A percentile compares a stretch with the other conserved stretches of the same genome.
Conservation (phyloP, 2,329 filamentous ascomycete species). For the Hymenoscyphus infarciens region DNA sequence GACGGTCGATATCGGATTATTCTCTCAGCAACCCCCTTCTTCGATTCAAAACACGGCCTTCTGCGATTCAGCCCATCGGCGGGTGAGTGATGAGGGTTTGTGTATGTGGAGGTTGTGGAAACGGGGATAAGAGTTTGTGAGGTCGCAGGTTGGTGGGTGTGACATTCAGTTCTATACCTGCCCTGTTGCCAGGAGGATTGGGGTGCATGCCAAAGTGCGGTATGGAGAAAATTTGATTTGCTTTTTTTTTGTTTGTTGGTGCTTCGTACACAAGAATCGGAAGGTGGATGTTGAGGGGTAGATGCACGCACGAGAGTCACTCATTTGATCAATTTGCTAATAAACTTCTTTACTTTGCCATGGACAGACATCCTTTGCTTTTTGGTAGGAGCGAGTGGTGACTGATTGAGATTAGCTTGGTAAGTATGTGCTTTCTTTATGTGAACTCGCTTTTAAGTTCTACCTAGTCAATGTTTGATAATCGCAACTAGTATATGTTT, state of each 20-base stretch:
- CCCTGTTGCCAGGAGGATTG: neutral
- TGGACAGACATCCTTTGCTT: too few species aligned
- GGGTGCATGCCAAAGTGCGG: neutral
- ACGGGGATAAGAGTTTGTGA: neutral
- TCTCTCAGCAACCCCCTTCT: neutral
- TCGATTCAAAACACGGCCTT: neutral
- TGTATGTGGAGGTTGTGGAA: neutral
- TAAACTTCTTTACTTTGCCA: constrained; percentile 1
- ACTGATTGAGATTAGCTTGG: too few species aligned
- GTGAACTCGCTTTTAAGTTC: too few species aligned
- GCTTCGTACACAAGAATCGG: neutral
- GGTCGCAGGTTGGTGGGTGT: neutral
- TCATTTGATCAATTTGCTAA: constrained; percentile 1
- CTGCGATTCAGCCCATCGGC: neutral
- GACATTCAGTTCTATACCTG: neutral
- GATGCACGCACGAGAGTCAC: constrained; percentile 1
- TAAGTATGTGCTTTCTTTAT: too few species aligned
- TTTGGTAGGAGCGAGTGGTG: too few species aligned
- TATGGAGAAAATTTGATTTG: neutral
- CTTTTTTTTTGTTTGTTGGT: constrained; percentile 1
- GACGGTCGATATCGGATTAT: neutral
- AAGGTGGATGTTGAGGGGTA: neutral
- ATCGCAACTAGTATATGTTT: too few species aligned
- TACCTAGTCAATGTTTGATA: too few species aligned
- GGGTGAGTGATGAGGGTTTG: neutral